Base-by-base conservation (phyloP, 163 green algal species). In the Scenedesmus sp. region DNA sequence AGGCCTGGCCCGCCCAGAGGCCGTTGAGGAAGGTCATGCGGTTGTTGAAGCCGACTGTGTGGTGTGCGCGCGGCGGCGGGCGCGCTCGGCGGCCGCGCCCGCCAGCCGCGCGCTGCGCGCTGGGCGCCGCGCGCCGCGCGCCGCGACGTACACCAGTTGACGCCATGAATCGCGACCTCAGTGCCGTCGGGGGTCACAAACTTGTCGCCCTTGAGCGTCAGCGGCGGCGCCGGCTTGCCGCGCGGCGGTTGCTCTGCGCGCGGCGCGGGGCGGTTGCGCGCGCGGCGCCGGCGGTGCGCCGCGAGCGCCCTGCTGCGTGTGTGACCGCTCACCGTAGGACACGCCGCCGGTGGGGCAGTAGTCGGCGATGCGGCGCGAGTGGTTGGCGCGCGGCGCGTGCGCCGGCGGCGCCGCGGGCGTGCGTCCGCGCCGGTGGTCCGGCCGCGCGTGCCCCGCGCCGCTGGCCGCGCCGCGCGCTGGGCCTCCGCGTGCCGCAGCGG, bases 1-100 rank as follows among this genome's bases (percentile, higher is more conserved):
- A 63, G 3, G 48, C 57, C 44, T 54, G 26, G 33, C 71, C 56
- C 17, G 45, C 60, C 71, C 79, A 82, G 24, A 76, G 58, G 22
- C 79, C 57, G 29, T 80, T 70, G 20, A 80, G 54, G 24, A 57
- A 64, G 28, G 45, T 77, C 71, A 77, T 75, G 26, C 67, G 56
- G 51, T 70, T 74, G 39, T 75, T 84, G 63, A 75, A 81, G 1
- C 70, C 60, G n/a, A 80, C 73, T 45, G 24, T 74, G 64, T n/a
- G 39, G 2, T n/a, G n/a, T n/a, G 24, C 54, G 24, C n/a, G 13
- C 14, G 13, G 14, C 10, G 24, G 24, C n/a, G 10, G 13, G 13
- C 15, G 54, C 54, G 14, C 24, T 22, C 24, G 54, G 24, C 10
- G 15, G 15, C 24, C 14, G 54, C n/a, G 13, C 22, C 54, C 54